phyloP scores from a whole-genome alignment of 352 stramenopile genomes.

The Aphanomyces euteiches region DNA sequence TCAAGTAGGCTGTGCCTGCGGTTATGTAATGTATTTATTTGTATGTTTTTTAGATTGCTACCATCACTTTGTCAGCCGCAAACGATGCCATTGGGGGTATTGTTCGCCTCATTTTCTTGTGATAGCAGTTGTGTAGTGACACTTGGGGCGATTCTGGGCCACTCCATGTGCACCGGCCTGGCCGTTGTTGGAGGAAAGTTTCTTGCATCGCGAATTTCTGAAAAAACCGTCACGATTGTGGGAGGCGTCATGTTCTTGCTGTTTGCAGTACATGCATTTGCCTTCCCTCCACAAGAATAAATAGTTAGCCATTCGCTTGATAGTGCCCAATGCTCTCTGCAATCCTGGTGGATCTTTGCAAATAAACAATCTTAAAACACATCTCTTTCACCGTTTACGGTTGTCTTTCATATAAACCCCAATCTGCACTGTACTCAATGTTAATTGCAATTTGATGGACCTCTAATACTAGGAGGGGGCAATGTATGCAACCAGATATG shows the following conservation, averaged over 20 bases:
- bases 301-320: neutral
- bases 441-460: too few relatives aligned
- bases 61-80: constrained; percentile 95
- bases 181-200: constrained; percentile 97
- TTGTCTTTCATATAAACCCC: too few relatives aligned
- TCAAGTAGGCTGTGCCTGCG: constrained; percentile 44
- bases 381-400: too few relatives aligned
- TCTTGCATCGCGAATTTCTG: constrained; percentile 95
- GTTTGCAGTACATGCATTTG: constrained; percentile 95
- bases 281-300: constrained; percentile 66
- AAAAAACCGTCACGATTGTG: constrained; percentile 95
- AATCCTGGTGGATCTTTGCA: too few relatives aligned
- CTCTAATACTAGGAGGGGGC: too few relatives aligned
- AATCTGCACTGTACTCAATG: too few relatives aligned
- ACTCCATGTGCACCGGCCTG: constrained; percentile 97
- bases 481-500: too few relatives aligned
- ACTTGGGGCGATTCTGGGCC: constrained; percentile 93
- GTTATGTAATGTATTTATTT: neutral
- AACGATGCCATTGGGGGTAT: constrained; percentile 87
- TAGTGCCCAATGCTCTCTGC: too few relatives aligned
- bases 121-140: constrained; percentile 67
- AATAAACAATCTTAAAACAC: too few relatives aligned
- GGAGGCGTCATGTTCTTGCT: constrained; percentile 95
- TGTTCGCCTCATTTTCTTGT: constrained; percentile 35
- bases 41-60: constrained; percentile 85